Evolutionary conservation across 2,329 filamentous ascomycete species (phyloP).

Genomic region (Dothistroma pini): DNA sequence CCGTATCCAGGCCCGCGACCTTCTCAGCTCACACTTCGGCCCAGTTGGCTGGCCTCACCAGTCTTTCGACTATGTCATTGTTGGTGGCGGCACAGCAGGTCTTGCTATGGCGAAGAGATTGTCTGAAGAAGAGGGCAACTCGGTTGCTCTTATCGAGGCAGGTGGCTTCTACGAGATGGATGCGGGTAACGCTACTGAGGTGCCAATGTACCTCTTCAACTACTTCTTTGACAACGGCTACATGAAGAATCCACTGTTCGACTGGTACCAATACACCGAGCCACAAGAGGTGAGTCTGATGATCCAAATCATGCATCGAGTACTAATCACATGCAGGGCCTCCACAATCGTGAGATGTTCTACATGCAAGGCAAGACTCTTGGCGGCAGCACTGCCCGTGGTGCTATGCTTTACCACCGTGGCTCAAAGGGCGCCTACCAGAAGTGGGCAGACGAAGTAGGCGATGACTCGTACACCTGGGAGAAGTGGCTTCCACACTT

Average conservation of each 20-base stretch:
- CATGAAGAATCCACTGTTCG: slow-evolving; percentile 8
- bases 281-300: slow-evolving; percentile 1
- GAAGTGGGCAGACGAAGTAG: slow-evolving; percentile 37
- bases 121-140: slow-evolving; percentile 2
- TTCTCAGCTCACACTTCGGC: background rate
- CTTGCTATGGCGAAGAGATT: slow-evolving; percentile 2
- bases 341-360: background rate
- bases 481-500: slow-evolving; percentile 26
- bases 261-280: slow-evolving; percentile 2
- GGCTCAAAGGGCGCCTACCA: slow-evolving; percentile 28
- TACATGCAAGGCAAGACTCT: slow-evolving; percentile 25
- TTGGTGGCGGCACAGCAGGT: slow-evolving; percentile 11
- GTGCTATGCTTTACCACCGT: slow-evolving; percentile 18
- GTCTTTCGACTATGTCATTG: slow-evolving; percentile 11
- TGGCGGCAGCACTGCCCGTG: slow-evolving; percentile 24
- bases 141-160: slow-evolving; percentile 29
- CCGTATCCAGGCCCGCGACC: background rate
- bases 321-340: background rate
- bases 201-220: slow-evolving; percentile 6
- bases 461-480: slow-evolving; percentile 33
- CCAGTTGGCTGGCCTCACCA: background rate
- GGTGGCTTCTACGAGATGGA: slow-evolving; percentile 21
- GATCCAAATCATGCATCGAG: background rate
- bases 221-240: slow-evolving; percentile 7
- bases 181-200: slow-evolving; percentile 14